Percentiles rank a stretch among this genome's conserved stretches.
phyloP scores from a whole-genome alignment of 768 basidiomycete genomes.

The Porpolomopsis calyptriformis region DNA sequence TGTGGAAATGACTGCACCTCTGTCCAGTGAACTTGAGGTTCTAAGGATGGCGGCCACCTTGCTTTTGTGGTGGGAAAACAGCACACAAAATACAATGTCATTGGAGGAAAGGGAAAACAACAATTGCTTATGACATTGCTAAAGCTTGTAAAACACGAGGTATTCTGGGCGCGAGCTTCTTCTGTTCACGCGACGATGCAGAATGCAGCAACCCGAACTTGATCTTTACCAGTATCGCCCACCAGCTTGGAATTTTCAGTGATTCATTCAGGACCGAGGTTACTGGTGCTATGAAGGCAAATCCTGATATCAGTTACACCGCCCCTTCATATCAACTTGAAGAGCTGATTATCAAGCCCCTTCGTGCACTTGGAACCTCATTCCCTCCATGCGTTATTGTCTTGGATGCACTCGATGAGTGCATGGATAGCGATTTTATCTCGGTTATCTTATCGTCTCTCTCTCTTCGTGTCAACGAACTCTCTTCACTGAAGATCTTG shows the following conservation, averaged over 20 bases:
- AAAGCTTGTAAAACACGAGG: conserved; percentile 10
- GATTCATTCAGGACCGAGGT: conserved; percentile 4
- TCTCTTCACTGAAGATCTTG: conserved; percentile 11
- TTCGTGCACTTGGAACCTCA: not conserved
- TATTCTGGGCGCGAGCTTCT: conserved; percentile 23
- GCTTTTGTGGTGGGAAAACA: conserved; percentile 29
- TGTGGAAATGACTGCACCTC: conserved; percentile 62
- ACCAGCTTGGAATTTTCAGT: conserved; percentile 15
- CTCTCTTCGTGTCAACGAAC: not conserved
- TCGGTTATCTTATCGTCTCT: not conserved
- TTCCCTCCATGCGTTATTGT: conserved; percentile 10
- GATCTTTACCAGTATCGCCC: conserved; percentile 22
- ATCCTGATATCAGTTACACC: conserved; percentile 11
- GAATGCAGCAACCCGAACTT: conserved; percentile 14
- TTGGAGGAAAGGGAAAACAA: conserved; percentile 18
- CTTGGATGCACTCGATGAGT: conserved; percentile 23
- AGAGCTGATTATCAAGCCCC: conserved; percentile 11
- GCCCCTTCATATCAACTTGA: conserved; percentile 3
- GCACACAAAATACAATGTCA: no score
- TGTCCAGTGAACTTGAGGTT: conserved; percentile 72
- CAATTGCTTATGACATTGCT: conserved; percentile 18
- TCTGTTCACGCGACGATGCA: conserved; percentile 21
- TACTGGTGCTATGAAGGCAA: conserved; percentile 4
- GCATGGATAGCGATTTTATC: conserved; percentile 9
- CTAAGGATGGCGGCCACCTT: conserved; percentile 60